Evolutionary conservation across 2,329 filamentous ascomycete species (phyloP).

Genomic region (Thielaviopsis musarum): DNA sequence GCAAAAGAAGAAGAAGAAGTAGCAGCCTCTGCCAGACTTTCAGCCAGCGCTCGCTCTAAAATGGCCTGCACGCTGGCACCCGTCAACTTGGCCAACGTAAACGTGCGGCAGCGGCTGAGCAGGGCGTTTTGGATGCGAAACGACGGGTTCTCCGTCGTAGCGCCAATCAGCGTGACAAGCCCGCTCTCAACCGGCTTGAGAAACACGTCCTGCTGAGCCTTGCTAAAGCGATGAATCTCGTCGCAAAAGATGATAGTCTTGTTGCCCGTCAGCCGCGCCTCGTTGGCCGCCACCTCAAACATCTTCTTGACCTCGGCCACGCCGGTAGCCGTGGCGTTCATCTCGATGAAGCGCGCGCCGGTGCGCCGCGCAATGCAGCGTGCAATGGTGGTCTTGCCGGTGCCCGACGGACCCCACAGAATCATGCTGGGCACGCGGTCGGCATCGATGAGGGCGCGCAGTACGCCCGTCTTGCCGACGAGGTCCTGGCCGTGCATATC

Average conservation of each 20-base stretch:
- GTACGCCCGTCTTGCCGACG: conserved; percentile 66
- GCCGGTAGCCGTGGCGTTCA: conserved; percentile 81
- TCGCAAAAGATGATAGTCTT: conserved; percentile 97
- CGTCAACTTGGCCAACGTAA: conserved; percentile 63
- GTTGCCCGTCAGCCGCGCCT: conserved; percentile 63
- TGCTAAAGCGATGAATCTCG: conserved; percentile 85
- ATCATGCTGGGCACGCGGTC: conserved; percentile 89
- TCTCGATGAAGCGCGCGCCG: conserved; percentile 78
- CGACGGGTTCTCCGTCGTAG: conserved; percentile 91
- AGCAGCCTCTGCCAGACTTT: conserved; percentile 15
- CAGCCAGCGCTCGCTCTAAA: conserved; percentile 53
- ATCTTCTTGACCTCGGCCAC: conserved; percentile 86
- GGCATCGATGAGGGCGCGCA: conserved; percentile 72
- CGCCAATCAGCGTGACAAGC: conserved; percentile 79
- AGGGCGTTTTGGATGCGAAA: conserved; percentile 85
- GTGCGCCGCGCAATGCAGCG: conserved; percentile 72
- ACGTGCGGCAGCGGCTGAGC: conserved; percentile 77
- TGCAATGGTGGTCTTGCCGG: conserved; percentile 83
- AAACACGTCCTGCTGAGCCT: conserved; percentile 89
- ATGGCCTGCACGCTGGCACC: conserved; percentile 58
- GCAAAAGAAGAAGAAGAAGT: too few relatives aligned
- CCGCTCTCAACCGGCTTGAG: conserved; percentile 82
- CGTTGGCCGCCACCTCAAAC: conserved; percentile 68
- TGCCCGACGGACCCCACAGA: conserved; percentile 70
- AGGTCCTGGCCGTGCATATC: conserved; percentile 85